Evolutionary conservation across 139 green algal genomes (phyloP).

Genomic region (Yamagishiella unicocca): DNA sequence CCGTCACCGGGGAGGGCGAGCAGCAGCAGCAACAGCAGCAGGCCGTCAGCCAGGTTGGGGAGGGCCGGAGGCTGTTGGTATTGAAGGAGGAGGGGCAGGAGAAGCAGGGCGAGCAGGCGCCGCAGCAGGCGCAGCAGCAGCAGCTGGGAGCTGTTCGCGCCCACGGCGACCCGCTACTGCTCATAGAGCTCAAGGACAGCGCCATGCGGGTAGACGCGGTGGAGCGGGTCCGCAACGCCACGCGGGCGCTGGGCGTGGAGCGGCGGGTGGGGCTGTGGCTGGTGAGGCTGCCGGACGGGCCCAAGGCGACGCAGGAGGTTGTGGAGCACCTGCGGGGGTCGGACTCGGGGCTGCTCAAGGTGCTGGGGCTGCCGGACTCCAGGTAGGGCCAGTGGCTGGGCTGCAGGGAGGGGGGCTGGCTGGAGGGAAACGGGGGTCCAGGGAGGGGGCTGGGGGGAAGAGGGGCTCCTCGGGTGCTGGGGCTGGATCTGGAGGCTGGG

Average conservation of each 20-base stretch:
- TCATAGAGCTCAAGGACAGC: constrained; percentile 25
- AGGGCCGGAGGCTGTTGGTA: neutral
- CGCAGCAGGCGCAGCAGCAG: neutral
- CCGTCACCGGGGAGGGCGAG: neutral
- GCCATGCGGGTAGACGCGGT: neutral
- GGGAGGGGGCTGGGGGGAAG: neutral
- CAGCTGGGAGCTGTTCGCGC: neutral
- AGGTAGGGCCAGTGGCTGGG: neutral
- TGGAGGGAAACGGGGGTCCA: neutral
- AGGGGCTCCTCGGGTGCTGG: too few relatives aligned
- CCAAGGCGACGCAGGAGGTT: neutral
- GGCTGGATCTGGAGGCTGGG: too few relatives aligned
- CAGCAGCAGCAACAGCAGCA: neutral
- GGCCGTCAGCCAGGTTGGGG: neutral
- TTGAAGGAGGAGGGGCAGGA: neutral
- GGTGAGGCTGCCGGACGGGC: neutral
- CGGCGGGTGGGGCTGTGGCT: constrained; percentile 15
- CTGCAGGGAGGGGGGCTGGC: neutral
- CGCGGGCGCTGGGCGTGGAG: neutral
- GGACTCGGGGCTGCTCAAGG: neutral
- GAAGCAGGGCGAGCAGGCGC: neutral
- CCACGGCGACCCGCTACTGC: neutral
- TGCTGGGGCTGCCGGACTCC: constrained; percentile 15
- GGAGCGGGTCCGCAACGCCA: neutral
- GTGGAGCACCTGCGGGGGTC: neutral